Evolutionary conservation across 306 rosid genomes (phyloP).

Genomic region (Leucaena leucocephala): DNA sequence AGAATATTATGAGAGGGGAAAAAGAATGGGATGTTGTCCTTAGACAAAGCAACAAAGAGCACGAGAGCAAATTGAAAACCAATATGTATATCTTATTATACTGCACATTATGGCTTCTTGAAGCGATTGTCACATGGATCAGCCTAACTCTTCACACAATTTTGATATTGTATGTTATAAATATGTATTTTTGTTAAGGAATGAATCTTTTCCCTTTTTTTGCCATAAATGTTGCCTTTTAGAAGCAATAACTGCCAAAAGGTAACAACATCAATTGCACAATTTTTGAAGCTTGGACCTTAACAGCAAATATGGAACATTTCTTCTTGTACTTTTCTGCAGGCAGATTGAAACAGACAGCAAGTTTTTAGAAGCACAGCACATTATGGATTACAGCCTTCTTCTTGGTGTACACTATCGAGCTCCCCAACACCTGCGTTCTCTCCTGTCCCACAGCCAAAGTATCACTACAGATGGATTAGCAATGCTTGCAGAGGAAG

Average conservation of each 20-base stretch:
- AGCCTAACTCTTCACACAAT: not conserved
- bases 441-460: slow-evolving; percentile 45
- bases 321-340: slow-evolving; percentile 34
- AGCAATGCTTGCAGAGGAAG: slow-evolving; percentile 91
- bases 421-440: slow-evolving; percentile 83
- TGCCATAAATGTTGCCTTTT: not conserved
- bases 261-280: not conserved
- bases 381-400: slow-evolving; percentile 97
- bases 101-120: slow-evolving; percentile 17
- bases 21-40: not conserved
- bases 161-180: slow-evolving; percentile 15
- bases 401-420: slow-evolving; percentile 97
- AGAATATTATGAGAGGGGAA: slow-evolving; percentile 21
- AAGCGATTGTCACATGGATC: slow-evolving; percentile 24
- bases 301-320: slow-evolving; percentile 15
- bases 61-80: slow-evolving; percentile 4
- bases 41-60: not conserved
- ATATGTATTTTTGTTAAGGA: not conserved
- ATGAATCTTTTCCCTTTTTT: not conserved
- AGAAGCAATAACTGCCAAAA: not conserved
- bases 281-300: not conserved
- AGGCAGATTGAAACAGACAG: slow-evolving; percentile 96
- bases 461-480: slow-evolving; percentile 68
- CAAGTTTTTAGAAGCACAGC: slow-evolving; percentile 84
- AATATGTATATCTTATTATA: not conserved